Evolutionary conservation across 495 filamentous ascomycete genomes (phyloP).

Genomic region (Neurospora sp.): DNA sequence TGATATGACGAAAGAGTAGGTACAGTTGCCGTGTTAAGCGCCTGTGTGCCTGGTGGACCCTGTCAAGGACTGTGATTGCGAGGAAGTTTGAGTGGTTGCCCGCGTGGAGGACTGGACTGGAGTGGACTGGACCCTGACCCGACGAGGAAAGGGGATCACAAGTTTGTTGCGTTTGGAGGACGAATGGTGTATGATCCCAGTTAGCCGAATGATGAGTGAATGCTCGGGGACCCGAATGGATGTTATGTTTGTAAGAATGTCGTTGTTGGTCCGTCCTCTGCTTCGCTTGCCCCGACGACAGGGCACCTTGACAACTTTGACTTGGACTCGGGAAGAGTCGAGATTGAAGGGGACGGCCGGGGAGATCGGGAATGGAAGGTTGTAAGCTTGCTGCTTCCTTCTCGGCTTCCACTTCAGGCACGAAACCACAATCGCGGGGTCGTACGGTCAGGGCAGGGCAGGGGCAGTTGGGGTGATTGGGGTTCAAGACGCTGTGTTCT

Average conservation of each 20-base stretch:
- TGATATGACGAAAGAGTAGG: background rate
- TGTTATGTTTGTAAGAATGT: background rate
- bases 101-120: background rate
- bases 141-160: background rate
- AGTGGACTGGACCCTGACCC: background rate
- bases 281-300: background rate
- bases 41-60: background rate
- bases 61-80: background rate
- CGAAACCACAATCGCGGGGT: constrained; percentile 1
- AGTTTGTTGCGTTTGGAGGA: background rate
- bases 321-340: background rate
- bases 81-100: background rate
- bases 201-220: background rate
- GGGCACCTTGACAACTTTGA: background rate
- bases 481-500: background rate
- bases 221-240: background rate
- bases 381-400: background rate
- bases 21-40: background rate
- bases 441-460: constrained; percentile 3
- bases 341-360: background rate
- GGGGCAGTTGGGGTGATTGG: background rate
- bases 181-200: background rate
- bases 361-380: background rate
- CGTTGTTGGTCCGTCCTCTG: background rate
- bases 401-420: background rate